Percentiles rank a stretch among this genome's conserved stretches.
phyloP scores from a whole-genome alignment of 208 protist species.

The Leishmania turanica region DNA sequence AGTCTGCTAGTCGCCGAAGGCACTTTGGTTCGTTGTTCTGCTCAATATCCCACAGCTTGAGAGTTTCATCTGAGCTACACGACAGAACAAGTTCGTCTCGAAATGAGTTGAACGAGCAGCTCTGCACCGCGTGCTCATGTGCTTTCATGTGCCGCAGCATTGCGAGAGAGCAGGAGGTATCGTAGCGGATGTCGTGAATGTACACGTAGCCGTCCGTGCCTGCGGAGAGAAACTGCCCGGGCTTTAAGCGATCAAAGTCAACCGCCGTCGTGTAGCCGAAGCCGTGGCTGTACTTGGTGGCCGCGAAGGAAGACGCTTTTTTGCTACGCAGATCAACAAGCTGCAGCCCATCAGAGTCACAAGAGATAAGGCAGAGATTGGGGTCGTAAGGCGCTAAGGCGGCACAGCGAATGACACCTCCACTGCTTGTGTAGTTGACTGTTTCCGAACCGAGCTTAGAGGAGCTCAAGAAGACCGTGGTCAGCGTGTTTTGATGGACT shows the following conservation, averaged over 20 bases:
- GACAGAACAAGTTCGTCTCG: conserved; percentile 83
- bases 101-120: conserved; percentile 83
- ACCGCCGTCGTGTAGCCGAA: conserved; percentile 54
- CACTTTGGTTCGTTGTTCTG: conserved; percentile 39
- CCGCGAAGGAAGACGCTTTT: conserved; percentile 27
- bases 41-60: conserved; percentile 82
- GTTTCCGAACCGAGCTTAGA: conserved; percentile 47
- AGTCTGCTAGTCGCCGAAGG: conserved; percentile 57
- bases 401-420: conserved; percentile 38
- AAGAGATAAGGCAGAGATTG: conserved; percentile 51
- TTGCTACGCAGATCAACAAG: conserved; percentile 73
- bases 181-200: conserved; percentile 75
- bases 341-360: conserved; percentile 43
- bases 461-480: conserved; percentile 36
- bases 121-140: conserved; percentile 71
- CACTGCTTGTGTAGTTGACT: conserved; percentile 25
- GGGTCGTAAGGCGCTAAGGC: conserved; percentile 79
- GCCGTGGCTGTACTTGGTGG: conserved; percentile 46
- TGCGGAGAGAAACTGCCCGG: conserved; percentile 59
- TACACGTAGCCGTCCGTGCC: conserved; percentile 75
- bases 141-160: conserved; percentile 36
- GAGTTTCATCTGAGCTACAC: conserved; percentile 66
- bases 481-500: conserved; percentile 31
- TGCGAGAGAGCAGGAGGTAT: conserved; percentile 12
- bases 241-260: conserved; percentile 68